Conservation (phyloP, 2,329 filamentous ascomycete genomes). For the Tolypocladium pustulatum region DNA sequence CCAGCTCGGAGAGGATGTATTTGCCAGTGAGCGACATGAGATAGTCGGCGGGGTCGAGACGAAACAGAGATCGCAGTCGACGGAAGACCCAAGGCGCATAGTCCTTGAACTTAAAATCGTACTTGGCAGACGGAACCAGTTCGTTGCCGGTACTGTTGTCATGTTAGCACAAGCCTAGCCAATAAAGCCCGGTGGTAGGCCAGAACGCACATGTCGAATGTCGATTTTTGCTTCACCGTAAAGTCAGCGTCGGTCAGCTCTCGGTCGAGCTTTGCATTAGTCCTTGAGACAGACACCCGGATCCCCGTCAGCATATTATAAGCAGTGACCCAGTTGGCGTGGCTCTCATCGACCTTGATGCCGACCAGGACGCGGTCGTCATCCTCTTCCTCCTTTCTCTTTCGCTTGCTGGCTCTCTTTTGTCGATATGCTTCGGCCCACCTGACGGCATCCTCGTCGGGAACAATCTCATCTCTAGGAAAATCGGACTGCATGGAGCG, state of each 20-base stretch:
- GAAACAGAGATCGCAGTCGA: constrained; percentile 76
- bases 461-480: constrained; percentile 70
- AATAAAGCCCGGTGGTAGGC: background rate
- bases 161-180: background rate
- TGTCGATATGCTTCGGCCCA: constrained; percentile 92
- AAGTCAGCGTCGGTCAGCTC: constrained; percentile 88
- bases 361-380: constrained; percentile 92
- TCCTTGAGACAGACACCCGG: constrained; percentile 89
- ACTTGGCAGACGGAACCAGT: constrained; percentile 93
- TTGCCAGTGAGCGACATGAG: constrained; percentile 97
- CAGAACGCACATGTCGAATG: constrained; percentile 80
- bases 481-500: constrained; percentile 77
- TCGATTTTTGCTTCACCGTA: constrained; percentile 90
- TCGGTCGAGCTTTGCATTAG: constrained; percentile 92
- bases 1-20: constrained; percentile 94
- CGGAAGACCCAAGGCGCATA: constrained; percentile 99
- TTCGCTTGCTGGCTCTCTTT: constrained; percentile 80
- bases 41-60: constrained; percentile 92
- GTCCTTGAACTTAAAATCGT: constrained; percentile 99
- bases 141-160: constrained; percentile 75
- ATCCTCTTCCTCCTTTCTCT: constrained; percentile 74
- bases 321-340: constrained; percentile 93
- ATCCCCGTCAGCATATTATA: constrained; percentile 99
- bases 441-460: constrained; percentile 80
- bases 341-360: constrained; percentile 94